phyloP scores from a whole-genome alignment of 352 stramenopile genomes.

The Stramenopiles sp. region DNA sequence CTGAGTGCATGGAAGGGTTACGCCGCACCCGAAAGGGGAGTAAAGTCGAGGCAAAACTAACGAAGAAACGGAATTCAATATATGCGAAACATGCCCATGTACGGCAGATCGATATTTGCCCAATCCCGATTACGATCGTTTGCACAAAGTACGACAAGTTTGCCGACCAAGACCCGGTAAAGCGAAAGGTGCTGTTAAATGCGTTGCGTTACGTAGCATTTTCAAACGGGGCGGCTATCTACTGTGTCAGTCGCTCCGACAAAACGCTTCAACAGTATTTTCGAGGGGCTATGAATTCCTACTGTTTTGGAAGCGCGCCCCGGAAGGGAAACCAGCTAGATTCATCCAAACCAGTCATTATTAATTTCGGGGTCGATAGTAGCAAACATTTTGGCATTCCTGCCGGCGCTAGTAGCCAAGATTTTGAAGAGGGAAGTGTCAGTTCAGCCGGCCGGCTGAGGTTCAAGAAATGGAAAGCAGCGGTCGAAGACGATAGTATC shows the following conservation, averaged over 20 bases:
- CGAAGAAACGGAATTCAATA: not conserved
- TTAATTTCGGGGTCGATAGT: not conserved
- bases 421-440: too few species aligned
- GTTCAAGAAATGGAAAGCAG: not conserved
- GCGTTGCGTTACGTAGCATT: conserved; percentile 59
- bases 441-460: not conserved
- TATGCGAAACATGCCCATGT: conserved; percentile 37
- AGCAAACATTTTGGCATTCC: not conserved
- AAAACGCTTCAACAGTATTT: conserved; percentile 49
- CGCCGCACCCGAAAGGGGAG: conserved; percentile 28
- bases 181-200: conserved; percentile 52
- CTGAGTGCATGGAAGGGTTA: conserved; percentile 23
- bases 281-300: conserved; percentile 18
- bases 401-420: not conserved
- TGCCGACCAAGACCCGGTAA: conserved; percentile 52
- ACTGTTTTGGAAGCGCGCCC: not conserved
- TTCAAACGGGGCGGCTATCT: conserved; percentile 51
- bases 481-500: not conserved
- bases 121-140: conserved; percentile 52
- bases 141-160: conserved; percentile 69
- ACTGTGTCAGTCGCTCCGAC: conserved; percentile 61
- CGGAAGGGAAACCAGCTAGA: not conserved
- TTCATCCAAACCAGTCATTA: not conserved
- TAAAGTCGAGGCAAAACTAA: conserved; percentile 17
- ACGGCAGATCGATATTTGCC: conserved; percentile 41